Base-by-base conservation (phyloP, 331 rosid genomes). In the Quercus lobata region DNA sequence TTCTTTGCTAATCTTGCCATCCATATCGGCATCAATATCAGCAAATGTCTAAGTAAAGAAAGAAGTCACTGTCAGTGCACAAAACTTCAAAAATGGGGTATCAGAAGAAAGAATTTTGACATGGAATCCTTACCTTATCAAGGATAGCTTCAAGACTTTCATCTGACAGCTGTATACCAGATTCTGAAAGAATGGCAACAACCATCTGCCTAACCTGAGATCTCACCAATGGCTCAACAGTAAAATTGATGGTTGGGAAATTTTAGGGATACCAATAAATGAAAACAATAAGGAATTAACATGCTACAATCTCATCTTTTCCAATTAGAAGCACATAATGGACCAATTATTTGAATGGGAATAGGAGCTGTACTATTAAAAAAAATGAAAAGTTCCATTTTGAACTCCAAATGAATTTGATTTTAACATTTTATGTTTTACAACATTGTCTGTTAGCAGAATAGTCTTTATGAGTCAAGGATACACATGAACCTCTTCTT, bases 141-240 rank as follows among this genome's bases (percentile, higher is more conserved):
- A 92, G 71, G 75, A 92, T 87, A 37, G 79, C 53, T 69, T 90
- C 89, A 11, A 92, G 81, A 80, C 78, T 21, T 81, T 90, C 86
- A 22, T 90, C 88, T 12, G 88, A 81, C 54, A 90, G 65, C 49
- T 84, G 46, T 56, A 86, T 63, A 32, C 86, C 84, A 17, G 82
- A 72, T 83, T 90, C 97, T 70, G 80, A 66, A 86, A 92, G 60
- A 66, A 82, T 85, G 27, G 97, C 93, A 63, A 81, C 84, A 34
- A 90, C 90, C 97, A 92, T 88, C 83, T 90, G 90, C 79, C 71
- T 88, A 32, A 92, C 94, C 97, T 90, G 84, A 61, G 79, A 30
- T 22, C n/a, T 1, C 27, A 21, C 2, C 41, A 57, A 24, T 27
- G 21, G 19, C 24, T 60, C 18, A 81, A 57, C 69, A 56, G 76